phyloP scores from a whole-genome alignment of 2,329 filamentous ascomycete genomes.

The Cryphonectria nitschkei region DNA sequence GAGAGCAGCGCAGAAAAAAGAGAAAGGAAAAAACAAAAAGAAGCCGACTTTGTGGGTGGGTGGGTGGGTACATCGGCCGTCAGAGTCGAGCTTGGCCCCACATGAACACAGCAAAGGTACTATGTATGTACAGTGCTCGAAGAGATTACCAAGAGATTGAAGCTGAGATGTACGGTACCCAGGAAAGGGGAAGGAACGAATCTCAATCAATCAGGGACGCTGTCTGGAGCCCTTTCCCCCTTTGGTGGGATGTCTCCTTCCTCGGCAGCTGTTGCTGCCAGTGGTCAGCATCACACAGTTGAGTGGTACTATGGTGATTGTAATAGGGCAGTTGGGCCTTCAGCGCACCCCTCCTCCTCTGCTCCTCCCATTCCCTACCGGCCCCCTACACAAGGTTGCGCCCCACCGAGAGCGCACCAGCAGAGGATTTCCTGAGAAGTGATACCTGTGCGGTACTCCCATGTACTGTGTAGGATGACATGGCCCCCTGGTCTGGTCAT shows the following conservation, averaged over 20 bases:
- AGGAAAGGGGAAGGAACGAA: neutral
- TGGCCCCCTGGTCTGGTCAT: neutral
- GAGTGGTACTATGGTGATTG: neutral
- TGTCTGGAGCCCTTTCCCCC: neutral
- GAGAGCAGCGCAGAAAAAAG: neutral
- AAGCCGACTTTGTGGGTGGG: neutral
- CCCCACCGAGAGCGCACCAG: neutral
- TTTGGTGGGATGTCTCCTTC: neutral
- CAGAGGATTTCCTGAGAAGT: neutral
- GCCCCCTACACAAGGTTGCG: neutral
- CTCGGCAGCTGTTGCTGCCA: neutral
- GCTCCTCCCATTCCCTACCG: no score
- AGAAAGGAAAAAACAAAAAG: neutral
- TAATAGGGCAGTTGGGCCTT: neutral
- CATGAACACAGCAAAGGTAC: neutral
- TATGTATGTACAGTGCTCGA: neutral
- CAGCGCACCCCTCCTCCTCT: neutral
- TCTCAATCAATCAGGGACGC: neutral
- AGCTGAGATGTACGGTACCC: neutral
- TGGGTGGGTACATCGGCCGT: neutral
- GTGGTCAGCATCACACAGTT: neutral
- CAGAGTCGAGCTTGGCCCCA: constrained; percentile 9
- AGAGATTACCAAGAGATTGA: neutral
- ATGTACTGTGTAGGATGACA: neutral
- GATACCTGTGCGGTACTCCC: neutral